These are phyloP conservation scores for Bryopsis sp. DNA, from an alignment of 139 green algal species.

Conservation along the genomic window DNA sequence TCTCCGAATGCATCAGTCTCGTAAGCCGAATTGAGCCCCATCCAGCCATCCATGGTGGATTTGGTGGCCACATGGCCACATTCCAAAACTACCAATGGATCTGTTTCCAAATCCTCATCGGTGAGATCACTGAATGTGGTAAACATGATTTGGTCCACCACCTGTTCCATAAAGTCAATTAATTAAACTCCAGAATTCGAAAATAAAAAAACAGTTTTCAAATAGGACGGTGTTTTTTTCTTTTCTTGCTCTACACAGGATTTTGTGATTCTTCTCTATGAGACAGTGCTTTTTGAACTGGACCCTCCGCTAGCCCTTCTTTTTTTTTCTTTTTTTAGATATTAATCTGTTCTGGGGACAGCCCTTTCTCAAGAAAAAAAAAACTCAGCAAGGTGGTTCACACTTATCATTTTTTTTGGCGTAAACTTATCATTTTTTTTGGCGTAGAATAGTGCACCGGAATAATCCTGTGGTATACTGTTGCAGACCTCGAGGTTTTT, in stretches of 20 bases:
- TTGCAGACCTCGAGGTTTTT: too few species aligned
- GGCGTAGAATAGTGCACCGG: not conserved
- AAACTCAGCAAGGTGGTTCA: not conserved
- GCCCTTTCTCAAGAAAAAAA: not conserved
- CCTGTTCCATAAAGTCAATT: conserved; percentile 23
- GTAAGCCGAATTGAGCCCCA: conserved; percentile 26
- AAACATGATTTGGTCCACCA: conserved; percentile 40
- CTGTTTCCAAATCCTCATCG: conserved; percentile 30
- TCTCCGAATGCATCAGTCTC: not conserved
- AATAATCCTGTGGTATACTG: not conserved
- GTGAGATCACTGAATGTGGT: conserved; percentile 30
- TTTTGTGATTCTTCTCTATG: too few species aligned
- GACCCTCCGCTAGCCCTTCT: too few species aligned
- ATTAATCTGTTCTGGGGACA: not conserved
- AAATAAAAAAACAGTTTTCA: not conserved
- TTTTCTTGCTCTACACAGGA: not conserved
- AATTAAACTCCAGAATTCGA: not conserved
- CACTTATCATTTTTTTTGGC: not conserved
- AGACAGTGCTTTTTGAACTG: not conserved
- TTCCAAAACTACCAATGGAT: conserved; percentile 44
- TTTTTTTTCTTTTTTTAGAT: too few species aligned
- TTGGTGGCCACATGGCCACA: conserved; percentile 55
- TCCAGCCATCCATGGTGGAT: conserved; percentile 51
- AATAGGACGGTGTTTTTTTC: not conserved
- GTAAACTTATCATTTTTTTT: not conserved